These are phyloP conservation scores for Tremellales sp. DNA, from an alignment of 1,284 basidiomycete genomes.

Conservation along the genomic window DNA sequence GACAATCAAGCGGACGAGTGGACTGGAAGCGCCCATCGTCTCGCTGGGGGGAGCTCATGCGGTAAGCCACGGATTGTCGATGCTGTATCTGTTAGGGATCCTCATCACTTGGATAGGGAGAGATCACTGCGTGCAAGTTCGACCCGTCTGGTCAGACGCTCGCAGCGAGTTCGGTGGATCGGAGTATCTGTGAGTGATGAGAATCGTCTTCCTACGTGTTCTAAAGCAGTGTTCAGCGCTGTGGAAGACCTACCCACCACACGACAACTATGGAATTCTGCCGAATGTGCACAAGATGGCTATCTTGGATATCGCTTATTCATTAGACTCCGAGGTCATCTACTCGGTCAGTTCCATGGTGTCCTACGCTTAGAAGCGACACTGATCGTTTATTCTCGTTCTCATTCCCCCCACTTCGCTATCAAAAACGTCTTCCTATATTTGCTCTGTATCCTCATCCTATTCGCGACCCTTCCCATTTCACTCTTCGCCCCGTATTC, in stretches of 20 bases:
- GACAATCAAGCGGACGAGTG: slow-evolving; percentile 46
- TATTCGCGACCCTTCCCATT: not conserved
- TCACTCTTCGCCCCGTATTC: not conserved
- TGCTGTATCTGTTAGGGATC: not conserved
- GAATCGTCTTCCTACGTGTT: not conserved
- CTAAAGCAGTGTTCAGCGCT: slow-evolving; percentile 31
- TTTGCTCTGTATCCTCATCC: no score
- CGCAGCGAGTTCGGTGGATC: slow-evolving; percentile 47
- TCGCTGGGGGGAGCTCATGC: slow-evolving; percentile 43
- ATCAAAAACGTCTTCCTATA: no score
- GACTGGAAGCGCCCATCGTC: slow-evolving; percentile 46
- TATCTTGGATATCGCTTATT: slow-evolving; percentile 48
- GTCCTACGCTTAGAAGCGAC: not conserved
- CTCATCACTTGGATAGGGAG: slow-evolving; percentile 28
- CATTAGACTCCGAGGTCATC: slow-evolving; percentile 44
- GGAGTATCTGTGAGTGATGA: slow-evolving; percentile 43
- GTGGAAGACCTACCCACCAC: slow-evolving; percentile 50
- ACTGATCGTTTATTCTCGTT: not conserved
- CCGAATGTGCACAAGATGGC: slow-evolving; percentile 48
- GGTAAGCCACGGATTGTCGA: slow-evolving; percentile 28
- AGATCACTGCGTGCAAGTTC: slow-evolving; percentile 49
- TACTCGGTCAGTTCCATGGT: slow-evolving; percentile 43
- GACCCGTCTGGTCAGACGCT: slow-evolving; percentile 48
- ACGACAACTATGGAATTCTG: slow-evolving; percentile 49
- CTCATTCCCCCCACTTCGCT: slow-evolving; percentile 1